Evolutionary conservation across 83 land plant species (phyloP), one percentile per base, ranked within the genome.

Genomic region (Thuja plicata): DNA sequence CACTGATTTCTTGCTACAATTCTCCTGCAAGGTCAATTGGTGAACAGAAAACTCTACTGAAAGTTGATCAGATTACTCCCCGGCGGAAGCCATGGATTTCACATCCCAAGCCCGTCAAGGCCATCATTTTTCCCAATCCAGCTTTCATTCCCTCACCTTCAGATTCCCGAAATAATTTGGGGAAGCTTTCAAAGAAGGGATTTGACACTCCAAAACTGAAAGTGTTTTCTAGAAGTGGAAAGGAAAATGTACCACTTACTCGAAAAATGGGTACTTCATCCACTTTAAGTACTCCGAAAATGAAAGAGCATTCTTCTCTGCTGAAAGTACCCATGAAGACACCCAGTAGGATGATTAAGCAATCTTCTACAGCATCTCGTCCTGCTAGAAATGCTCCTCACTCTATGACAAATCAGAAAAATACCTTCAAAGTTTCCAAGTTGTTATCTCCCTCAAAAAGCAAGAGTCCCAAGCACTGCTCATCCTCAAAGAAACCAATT

Each of bases 111-210:
- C 62, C 73, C 32, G 30, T 17, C 38, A 86, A 86, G 50, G 76
- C 87, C 24, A 66, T 86, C 48, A 62, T 86, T 74, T 86, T 86
- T 66, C 87, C 87, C 43, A 57, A 86, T 27, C 87, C 87, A 66
- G 24, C 76, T 86, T 86, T 86, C 70, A 74, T 62, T 86, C 76
- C 87, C 43, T 60, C 76, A 9, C 76, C 87, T 62, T 60, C 87
- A 32, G 87, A 86, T 86, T 21, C 5, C 34, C 62, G 24, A 21
- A 84, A 52, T 50, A 84, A 66, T 62, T 86, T 48, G 40, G 34
- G 41, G 66, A 38, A n/a, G 11, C 17, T 21, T 84, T 84, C 87
- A 41, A 21, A 32, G 54, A 62, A 66, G 87, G 77, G 76, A 86
- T 60, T 66, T 66, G 62, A 60, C 7, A 62, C n/a, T 15, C 70